phyloP scores from a whole-genome alignment of 1,284 basidiomycete genomes.

The Fistulina hepatica region DNA sequence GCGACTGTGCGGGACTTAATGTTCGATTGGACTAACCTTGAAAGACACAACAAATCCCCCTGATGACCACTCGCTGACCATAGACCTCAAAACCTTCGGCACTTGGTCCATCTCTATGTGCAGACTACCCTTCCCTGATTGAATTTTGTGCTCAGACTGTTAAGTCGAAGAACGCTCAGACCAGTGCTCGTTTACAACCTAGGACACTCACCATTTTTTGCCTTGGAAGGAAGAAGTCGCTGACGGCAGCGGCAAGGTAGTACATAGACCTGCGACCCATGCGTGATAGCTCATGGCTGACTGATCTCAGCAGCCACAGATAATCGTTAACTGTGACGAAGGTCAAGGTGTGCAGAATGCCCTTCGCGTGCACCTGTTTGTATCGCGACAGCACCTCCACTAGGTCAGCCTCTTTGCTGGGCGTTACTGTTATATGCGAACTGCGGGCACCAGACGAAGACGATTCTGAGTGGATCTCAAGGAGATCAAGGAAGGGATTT shows the following conservation, averaged over 20 bases:
- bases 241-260: slow-evolving; percentile 96
- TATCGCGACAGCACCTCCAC: slow-evolving; percentile 72
- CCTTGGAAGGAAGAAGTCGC: slow-evolving; percentile 92
- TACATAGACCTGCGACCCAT: slow-evolving; percentile 76
- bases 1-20: not conserved
- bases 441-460: slow-evolving; percentile 17
- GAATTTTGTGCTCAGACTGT: slow-evolving; percentile 96
- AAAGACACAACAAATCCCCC: slow-evolving; percentile 93
- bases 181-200: not conserved
- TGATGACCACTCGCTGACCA: slow-evolving; percentile 90
- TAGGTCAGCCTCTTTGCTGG: slow-evolving; percentile 54
- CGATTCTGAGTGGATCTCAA: slow-evolving; percentile 54
- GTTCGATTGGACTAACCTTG: slow-evolving; percentile 52
- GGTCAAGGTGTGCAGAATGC: slow-evolving; percentile 73
- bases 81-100: slow-evolving; percentile 86
- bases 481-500: slow-evolving; percentile 93
- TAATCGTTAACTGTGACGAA: slow-evolving; percentile 97
- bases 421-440: slow-evolving; percentile 53
- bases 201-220: slow-evolving; percentile 66
- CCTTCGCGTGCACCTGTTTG: slow-evolving; percentile 66
- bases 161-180: not conserved
- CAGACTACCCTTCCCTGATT: slow-evolving; percentile 88
- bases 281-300: slow-evolving; percentile 62
- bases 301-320: slow-evolving; percentile 80
- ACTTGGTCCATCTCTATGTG: slow-evolving; percentile 98